phyloP scores from a whole-genome alignment of 2,329 filamentous ascomycete species.

The Claviceps paspali region DNA sequence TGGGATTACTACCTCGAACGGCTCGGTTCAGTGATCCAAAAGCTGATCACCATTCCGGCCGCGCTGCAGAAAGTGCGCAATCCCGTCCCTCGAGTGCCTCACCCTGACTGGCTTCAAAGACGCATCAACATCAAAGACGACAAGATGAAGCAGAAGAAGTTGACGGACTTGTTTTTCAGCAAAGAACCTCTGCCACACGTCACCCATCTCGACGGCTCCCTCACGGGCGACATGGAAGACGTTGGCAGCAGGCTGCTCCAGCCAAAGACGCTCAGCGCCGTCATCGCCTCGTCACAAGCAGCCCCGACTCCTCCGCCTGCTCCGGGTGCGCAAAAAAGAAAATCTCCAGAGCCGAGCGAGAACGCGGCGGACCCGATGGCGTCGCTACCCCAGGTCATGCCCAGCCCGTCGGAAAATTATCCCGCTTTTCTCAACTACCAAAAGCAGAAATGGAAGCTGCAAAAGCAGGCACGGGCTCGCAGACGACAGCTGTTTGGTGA shows the following conservation, averaged over 20 bases:
- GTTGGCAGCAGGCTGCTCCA: conserved; percentile 56
- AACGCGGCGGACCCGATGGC: conserved; percentile 62
- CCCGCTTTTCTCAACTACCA: conserved; percentile 80
- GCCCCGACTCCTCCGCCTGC: conserved; percentile 17
- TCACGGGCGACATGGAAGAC: conserved; percentile 62
- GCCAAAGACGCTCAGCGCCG: conserved; percentile 40
- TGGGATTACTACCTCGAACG: conserved; percentile 97
- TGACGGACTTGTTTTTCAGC: conserved; percentile 82
- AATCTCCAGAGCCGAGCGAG: conserved; percentile 53
- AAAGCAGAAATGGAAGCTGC: conserved; percentile 97
- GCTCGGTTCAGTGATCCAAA: conserved; percentile 93
- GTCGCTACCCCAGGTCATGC: conserved; percentile 69
- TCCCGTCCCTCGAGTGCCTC: conserved; percentile 80
- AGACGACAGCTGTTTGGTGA: conserved; percentile 90
- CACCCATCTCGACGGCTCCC: conserved; percentile 43
- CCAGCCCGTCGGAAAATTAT: conserved; percentile 74
- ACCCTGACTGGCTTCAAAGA: conserved; percentile 92
- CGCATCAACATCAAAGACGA: conserved; percentile 93
- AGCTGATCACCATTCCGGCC: conserved; percentile 95
- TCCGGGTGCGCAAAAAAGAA: conserved; percentile 44
- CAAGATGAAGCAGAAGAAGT: conserved; percentile 95
- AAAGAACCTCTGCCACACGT: conserved; percentile 59
- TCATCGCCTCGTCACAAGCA: conserved; percentile 40
- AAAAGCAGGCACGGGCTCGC: conserved; percentile 75
- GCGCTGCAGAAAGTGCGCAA: conserved; percentile 91